phyloP scores from a whole-genome alignment of 129 eudicot species.

The Silybum marianum region DNA sequence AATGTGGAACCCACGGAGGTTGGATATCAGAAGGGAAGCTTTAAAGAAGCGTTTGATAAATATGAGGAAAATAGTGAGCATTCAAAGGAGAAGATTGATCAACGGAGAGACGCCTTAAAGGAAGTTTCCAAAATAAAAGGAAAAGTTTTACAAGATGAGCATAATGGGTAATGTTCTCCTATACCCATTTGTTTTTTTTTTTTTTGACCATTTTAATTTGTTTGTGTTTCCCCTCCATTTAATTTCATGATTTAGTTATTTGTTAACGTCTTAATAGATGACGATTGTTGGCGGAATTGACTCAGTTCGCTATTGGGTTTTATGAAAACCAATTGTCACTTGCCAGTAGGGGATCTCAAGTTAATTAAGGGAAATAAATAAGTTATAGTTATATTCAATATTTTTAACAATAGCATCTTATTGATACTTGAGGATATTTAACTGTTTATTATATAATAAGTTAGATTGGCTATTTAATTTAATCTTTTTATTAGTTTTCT shows the following conservation, averaged over 20 bases:
- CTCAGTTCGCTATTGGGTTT: no score
- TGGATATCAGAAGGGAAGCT: conserved; percentile 21
- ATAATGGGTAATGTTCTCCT: conserved; percentile 25
- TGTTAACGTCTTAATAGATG: no score
- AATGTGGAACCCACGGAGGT: conserved; percentile 27
- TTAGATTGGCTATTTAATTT: no score
- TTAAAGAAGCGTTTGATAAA: conserved; percentile 16
- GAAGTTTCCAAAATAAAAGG: conserved; percentile 26
- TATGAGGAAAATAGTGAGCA: conserved; percentile 5
- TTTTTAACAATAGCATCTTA: neutral
- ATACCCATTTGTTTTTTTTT: neutral
- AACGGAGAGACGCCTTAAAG: conserved; percentile 21
- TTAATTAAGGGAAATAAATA: neutral
- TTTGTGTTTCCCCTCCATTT: neutral
- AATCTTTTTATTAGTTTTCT: neutral
- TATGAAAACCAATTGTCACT: neutral
- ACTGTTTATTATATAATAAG: no score
- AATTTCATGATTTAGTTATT: no score
- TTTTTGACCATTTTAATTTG: no score
- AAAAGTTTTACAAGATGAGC: conserved; percentile 25
- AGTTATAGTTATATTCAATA: neutral
- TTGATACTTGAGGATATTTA: neutral
- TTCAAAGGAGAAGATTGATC: conserved; percentile 2
- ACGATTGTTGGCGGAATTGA: no score
- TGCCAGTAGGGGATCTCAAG: neutral